Percentiles rank a stretch among this genome's conserved stretches.
phyloP scores from a whole-genome alignment of 768 basidiomycete species.

The Suillus subaureus region DNA sequence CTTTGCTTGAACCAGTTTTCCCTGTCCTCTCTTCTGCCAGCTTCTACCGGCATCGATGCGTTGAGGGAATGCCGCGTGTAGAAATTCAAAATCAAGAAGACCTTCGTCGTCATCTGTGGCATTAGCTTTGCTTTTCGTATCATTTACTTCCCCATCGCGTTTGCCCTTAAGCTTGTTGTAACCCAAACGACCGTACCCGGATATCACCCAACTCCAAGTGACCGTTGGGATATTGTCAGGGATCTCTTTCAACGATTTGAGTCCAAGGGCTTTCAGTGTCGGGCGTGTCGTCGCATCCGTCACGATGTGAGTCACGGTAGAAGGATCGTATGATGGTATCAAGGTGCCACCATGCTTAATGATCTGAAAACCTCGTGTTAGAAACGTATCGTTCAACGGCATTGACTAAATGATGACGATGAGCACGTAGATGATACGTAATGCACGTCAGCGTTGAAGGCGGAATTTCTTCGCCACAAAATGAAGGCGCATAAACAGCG shows the following conservation, averaged over 20 bases:
- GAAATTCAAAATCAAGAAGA: conserved; percentile 39
- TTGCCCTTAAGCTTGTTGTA: conserved; percentile 14
- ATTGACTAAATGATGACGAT: neutral
- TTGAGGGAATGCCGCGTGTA: conserved; percentile 49
- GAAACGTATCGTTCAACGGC: conserved; percentile 1
- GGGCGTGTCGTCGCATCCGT: conserved; percentile 40
- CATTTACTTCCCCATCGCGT: conserved; percentile 8
- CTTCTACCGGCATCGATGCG: conserved; percentile 47
- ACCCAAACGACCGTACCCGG: conserved; percentile 36
- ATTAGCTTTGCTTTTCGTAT: conserved; percentile 18
- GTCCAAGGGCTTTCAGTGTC: conserved; percentile 44
- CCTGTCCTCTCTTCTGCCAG: conserved; percentile 20
- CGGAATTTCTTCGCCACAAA: neutral
- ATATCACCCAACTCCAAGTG: conserved; percentile 62
- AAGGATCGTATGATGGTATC: conserved; percentile 57
- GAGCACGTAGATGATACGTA: neutral
- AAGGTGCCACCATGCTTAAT: conserved; percentile 64
- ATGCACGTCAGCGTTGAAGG: conserved; percentile 1
- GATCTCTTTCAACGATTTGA: conserved; percentile 56
- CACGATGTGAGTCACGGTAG: conserved; percentile 66
- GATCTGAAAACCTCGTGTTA: conserved; percentile 44
- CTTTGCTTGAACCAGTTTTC: conserved; percentile 6
- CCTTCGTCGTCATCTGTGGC: conserved; percentile 12
- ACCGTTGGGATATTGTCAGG: conserved; percentile 68
- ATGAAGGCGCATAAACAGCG: neutral